Base-by-base conservation (phyloP, 495 filamentous ascomycete genomes). In the Penicillium bovifimosum region DNA sequence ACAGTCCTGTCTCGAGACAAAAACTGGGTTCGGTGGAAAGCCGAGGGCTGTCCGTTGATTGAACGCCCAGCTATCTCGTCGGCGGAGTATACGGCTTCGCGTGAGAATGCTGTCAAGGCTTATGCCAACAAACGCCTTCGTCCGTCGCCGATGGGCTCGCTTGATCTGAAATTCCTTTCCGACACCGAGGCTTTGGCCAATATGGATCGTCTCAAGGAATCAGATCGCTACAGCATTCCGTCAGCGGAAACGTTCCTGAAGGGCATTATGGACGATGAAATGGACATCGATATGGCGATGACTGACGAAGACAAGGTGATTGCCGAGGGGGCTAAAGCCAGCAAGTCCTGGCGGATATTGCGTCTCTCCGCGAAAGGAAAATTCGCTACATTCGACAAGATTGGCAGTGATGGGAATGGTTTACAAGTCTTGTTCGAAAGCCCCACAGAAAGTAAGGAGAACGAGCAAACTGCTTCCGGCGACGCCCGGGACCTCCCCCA, bases 11-110 rank as follows among this genome's bases (percentile, higher is more conserved):
- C 90, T 6, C 79, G 93, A 51, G 93, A 99, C 69, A 96, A 96
- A 68, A 95, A 96, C 59, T 99, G 93, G 93, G 90, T 91, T 36
- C 86, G 88, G 41, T 99, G 93, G 93, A 99, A 99, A 69, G 82
- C 90, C 8, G 93, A 97, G 68, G 85, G 81, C 44, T 97, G 93
- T 67, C 90, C 88, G 27, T 77, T 83, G 17, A 96, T 99, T 62
- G 84, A 91, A 54, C 78, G 81, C 35, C 79, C 86, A 13, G 74
- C 88, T 6, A 67, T 96, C 29, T 76, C 83, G 3, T 75, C 84
- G 17, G 66, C 73, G 18, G 80, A 86, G 27, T 88, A 88, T 62
- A 63, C 80, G 44, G 77, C 80, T 39, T 85, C 88, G 18, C 86
- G 85, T 59, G 70, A 74, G 24, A 69, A 80, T 43, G 85, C 84